phyloP scores from a whole-genome alignment of 345 rosid species.

The Eucalyptus albens region DNA sequence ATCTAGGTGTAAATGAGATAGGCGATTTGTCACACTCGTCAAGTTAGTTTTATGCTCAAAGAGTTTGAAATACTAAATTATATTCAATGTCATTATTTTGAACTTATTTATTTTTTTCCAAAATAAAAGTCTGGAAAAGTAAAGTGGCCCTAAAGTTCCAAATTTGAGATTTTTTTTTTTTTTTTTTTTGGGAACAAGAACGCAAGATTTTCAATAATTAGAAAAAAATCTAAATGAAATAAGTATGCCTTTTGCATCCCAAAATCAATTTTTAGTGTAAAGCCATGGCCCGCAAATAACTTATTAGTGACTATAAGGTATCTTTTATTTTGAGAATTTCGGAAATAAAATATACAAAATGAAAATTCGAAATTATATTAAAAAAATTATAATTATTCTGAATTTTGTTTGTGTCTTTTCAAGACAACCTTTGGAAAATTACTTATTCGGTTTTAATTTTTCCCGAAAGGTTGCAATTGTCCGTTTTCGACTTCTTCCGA shows the following conservation, averaged over 20 bases:
- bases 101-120: background rate
- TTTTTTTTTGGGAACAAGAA: background rate
- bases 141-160: background rate
- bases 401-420: too few relatives aligned
- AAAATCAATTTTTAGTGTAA: background rate
- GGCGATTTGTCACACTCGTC: background rate
- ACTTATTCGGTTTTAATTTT: too few relatives aligned
- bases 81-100: background rate
- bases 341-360: too few relatives aligned
- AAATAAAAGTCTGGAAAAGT: background rate
- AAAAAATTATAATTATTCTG: too few relatives aligned
- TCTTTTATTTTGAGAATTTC: too few relatives aligned
- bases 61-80: background rate
- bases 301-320: background rate
- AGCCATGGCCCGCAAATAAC: background rate
- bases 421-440: too few relatives aligned
- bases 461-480: too few relatives aligned
- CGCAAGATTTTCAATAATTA: background rate
- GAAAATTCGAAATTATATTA: too few relatives aligned
- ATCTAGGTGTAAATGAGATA: background rate
- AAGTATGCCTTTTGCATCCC: background rate
- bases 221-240: background rate
- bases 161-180: background rate
- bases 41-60: background rate
- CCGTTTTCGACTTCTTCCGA: too few relatives aligned